Evolutionary conservation across 2,329 filamentous ascomycete species (phyloP), one percentile per base, ranked within the genome.

Genomic region (Trichoderma sp.): DNA sequence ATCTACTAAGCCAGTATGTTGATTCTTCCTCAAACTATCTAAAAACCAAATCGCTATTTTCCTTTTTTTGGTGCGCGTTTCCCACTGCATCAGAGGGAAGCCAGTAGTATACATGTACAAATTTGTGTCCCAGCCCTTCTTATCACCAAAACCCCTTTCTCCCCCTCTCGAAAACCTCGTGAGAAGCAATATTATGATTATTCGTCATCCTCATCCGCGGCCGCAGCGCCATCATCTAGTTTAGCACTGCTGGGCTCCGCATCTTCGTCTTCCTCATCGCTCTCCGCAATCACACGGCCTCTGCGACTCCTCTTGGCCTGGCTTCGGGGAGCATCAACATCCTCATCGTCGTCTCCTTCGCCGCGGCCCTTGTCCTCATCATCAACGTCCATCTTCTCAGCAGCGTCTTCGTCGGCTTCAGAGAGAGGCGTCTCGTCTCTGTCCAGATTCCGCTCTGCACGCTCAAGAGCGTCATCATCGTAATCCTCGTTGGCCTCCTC

Each of bases 331-430:
- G 85, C 84, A 27, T 66, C 72, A 24, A 83, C 84, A 45, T 88
- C 88, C 3, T 89, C 89, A 2, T 90, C 87, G 1, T 88, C 87
- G 0, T 87, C 89, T 12, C 68, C 72, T 6, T 87, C 88, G 1
- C 88, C 86, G 7, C 87, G 82, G 24, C 81, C 80, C 86, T 79
- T 81, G 24, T 63, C 29, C 12, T 82, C 80, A 24, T 85, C 83
- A 76, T 91, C 89, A 1, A 90, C 84, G 9, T 90, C 88, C 88
- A 90, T 90, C 77, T 82, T 84, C 76, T 89, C 87, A 6, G 84
- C 85, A 12, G 78, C 84, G 4, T 80, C 80, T 6, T 85, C 84
- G 16, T 82, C 82, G 1, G 79, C 83, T 62, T 85, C 84, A 3
- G 83, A 85, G 7, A 80, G 79, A 8, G 82, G 83, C 11, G 83